Evolutionary conservation across 306 rosid species (phyloP), one percentile per base, ranked within the genome.

Genomic region (Prunus mongolica): DNA sequence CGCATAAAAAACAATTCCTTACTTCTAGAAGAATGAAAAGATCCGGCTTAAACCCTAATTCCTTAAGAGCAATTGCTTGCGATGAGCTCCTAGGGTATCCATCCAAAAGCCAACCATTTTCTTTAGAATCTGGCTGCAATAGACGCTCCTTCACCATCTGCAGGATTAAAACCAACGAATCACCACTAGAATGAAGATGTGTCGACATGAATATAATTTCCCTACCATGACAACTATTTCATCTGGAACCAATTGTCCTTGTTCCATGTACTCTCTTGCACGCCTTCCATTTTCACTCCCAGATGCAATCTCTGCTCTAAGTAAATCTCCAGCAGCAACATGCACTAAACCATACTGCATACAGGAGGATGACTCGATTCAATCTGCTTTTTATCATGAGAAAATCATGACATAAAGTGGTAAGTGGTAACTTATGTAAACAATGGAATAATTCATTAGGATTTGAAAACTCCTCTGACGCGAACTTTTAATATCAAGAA

Each of bases 41-140:
- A 81, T 95, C 88, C 4, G 97, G 99, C 71, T 82, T 63, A 71
- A 95, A 84, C 32, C 93, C 97, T 32, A 83, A 79, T 70, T 76
- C 69, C 69, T 86, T 72, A 4, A 95, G 92, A 20, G 97, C 93
- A 80, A 68, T 68, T 78, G 99, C 97, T 84, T 95, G 99, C 6
- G 97, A 92, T 57, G 83, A 83, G 89, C 99, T 95, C 87, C 99
- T 88, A 65, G 99, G 99, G 74, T 90, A 92, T 28, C 99, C 99
- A 83, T 95, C 98, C 76, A 95, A 82, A 75, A 92, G 99, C 99
- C 99, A 95, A 61, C 99, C 99, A 71, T 86, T 80, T 62, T 88
- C 69, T 51, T 20, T 79, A 79, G 99, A 79, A 77, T 95, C 98
- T 12, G 91, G 89, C 79, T 83, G 80, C 50, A 52, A 83, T 75